Conservation (phyloP, 805 yeast genomes). For the Danielozyma ontarioensis region DNA sequence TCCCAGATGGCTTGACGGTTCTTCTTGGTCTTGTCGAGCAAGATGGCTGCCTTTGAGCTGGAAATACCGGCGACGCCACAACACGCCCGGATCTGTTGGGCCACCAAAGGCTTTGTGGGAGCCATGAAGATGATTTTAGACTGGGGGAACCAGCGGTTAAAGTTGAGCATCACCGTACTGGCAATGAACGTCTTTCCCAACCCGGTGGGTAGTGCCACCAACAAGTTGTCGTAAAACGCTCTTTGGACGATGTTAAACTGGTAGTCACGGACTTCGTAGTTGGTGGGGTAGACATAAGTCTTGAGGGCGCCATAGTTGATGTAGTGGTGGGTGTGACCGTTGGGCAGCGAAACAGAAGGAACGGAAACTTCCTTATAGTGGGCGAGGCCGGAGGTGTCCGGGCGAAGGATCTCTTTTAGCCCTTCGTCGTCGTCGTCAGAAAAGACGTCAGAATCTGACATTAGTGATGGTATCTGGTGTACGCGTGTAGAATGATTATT, state of each 20-base stretch:
- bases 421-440: neutral
- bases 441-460: neutral
- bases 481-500: too few species aligned
- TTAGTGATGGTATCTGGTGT: too few species aligned
- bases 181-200: constrained; percentile 97
- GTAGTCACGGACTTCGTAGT: constrained; percentile 79
- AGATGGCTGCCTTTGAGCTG: constrained; percentile 67
- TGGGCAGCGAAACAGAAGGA: too few species aligned
- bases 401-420: neutral
- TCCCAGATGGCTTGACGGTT: constrained; percentile 79
- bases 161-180: constrained; percentile 87
- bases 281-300: constrained; percentile 80
- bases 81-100: constrained; percentile 94
- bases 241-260: constrained; percentile 75
- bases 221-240: constrained; percentile 65
- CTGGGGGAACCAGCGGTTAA: constrained; percentile 73
- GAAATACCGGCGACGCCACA: constrained; percentile 83
- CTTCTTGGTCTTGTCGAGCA: constrained; percentile 52
- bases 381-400: neutral
- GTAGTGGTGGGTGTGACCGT: constrained; percentile 7
- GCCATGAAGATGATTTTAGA: constrained; percentile 92
- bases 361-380: too few species aligned
- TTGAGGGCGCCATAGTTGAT: constrained; percentile 5
- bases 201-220: constrained; percentile 96
- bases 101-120: constrained; percentile 93